Evolutionary conservation across 148 eudicot species (phyloP).

Genomic region (Pharnaceum exiguum): DNA sequence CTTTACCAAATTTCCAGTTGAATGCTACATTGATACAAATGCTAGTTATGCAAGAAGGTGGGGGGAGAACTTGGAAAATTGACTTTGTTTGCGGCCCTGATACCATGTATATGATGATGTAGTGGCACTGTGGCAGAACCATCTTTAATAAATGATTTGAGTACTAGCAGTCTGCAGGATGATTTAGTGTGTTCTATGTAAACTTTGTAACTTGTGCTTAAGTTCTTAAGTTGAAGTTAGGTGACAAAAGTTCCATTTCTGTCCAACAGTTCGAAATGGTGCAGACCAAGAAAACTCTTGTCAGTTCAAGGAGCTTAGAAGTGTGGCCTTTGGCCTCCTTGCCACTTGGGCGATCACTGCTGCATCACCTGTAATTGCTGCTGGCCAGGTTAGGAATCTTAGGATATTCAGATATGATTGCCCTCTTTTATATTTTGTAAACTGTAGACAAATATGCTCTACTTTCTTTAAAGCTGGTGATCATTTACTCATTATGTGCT

Average conservation of each 20-base stretch:
- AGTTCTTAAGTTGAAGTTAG: background rate
- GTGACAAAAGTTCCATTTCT: background rate
- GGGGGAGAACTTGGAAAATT: too few relatives aligned
- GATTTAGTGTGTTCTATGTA: too few relatives aligned
- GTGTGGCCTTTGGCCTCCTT: constrained; percentile 68
- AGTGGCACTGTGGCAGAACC: too few relatives aligned
- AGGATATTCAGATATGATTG: background rate
- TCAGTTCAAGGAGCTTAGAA: constrained; percentile 47
- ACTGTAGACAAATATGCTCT: background rate
- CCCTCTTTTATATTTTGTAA: background rate
- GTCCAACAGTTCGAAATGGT: constrained; percentile 40
- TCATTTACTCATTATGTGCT: too few relatives aligned
- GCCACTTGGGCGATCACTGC: constrained; percentile 77
- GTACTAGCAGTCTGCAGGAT: too few relatives aligned
- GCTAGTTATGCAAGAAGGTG: too few relatives aligned
- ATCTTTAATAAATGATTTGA: too few relatives aligned
- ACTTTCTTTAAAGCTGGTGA: background rate
- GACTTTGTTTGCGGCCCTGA: too few relatives aligned
- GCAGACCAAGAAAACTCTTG: constrained; percentile 26
- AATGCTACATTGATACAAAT: too few relatives aligned
- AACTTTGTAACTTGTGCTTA: background rate
- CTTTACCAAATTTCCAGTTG: too few relatives aligned
- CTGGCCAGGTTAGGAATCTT: constrained; percentile 48
- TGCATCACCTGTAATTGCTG: constrained; percentile 79
- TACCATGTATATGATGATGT: too few relatives aligned